These are phyloP conservation scores for Crotalaria pallida DNA, from an alignment of 306 rosid genomes.

Conservation along the genomic window DNA sequence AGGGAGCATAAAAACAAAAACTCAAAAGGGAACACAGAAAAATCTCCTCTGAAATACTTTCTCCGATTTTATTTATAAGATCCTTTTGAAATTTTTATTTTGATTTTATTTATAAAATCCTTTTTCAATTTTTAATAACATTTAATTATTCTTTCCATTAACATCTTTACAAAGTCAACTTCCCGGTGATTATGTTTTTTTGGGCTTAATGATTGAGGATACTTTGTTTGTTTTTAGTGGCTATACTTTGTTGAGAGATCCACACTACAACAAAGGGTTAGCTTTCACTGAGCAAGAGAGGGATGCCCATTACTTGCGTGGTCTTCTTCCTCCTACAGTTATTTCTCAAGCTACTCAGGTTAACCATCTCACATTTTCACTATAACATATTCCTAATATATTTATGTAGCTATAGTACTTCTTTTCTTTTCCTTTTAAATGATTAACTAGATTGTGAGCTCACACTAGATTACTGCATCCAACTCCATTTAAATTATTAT, in stretches of 20 bases:
- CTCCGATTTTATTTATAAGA: too few relatives aligned
- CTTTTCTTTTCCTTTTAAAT: too few relatives aligned
- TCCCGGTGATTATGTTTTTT: background rate
- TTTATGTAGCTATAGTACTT: too few relatives aligned
- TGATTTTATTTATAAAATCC: too few relatives aligned
- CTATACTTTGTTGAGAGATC: slow-evolving; percentile 78
- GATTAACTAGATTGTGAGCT: background rate
- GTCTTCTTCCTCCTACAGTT: slow-evolving; percentile 83
- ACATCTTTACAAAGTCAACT: too few relatives aligned
- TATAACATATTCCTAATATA: background rate
- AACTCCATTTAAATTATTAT: too few relatives aligned
- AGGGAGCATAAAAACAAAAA: too few relatives aligned
- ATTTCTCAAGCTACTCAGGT: slow-evolving; percentile 86
- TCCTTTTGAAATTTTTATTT: too few relatives aligned
- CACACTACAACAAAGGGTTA: slow-evolving; percentile 88
- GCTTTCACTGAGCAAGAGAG: slow-evolving; percentile 92
- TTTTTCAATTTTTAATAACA: too few relatives aligned
- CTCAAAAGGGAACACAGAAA: too few relatives aligned
- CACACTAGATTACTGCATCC: background rate
- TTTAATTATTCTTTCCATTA: too few relatives aligned
- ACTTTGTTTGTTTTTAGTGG: slow-evolving; percentile 46
- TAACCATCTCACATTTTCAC: slow-evolving; percentile 17
- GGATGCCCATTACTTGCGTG: slow-evolving; percentile 89
- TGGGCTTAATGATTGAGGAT: background rate
- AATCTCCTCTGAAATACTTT: too few relatives aligned